Conservation (phyloP, 306 rosid species). For the Gastrolobium villosum region DNA sequence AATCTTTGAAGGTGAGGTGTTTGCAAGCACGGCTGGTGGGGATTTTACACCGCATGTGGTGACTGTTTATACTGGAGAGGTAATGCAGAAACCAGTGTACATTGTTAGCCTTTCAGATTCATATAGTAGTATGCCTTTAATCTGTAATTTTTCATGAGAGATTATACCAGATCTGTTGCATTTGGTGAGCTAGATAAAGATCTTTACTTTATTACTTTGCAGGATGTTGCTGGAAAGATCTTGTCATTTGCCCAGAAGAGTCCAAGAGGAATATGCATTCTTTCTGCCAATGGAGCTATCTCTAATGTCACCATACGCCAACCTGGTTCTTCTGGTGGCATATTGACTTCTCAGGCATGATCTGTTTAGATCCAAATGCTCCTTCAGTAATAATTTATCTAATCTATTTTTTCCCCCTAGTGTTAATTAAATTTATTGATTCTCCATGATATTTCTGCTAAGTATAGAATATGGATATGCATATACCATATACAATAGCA, state of each 20-base stretch:
- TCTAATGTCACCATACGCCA: constrained; percentile 82
- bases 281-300: constrained; percentile 85
- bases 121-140: neutral
- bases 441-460: constrained; percentile 39
- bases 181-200: constrained; percentile 37
- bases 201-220: constrained; percentile 46
- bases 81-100: constrained; percentile 42
- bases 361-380: constrained; percentile 36
- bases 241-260: constrained; percentile 71
- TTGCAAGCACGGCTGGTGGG: constrained; percentile 66
- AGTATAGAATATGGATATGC: constrained; percentile 23
- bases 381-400: neutral
- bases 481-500: constrained; percentile 20
- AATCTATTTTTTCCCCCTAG: neutral
- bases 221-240: constrained; percentile 88
- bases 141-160: neutral
- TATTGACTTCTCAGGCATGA: constrained; percentile 82
- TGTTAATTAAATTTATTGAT: constrained; percentile 18
- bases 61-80: constrained; percentile 81
- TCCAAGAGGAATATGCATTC: constrained; percentile 75
- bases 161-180: constrained; percentile 37
- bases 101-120: constrained; percentile 21
- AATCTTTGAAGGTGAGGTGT: constrained; percentile 67
- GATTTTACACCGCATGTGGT: constrained; percentile 80
- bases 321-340: constrained; percentile 77